A percentile compares a stretch with the other conserved stretches of the same genome.
Evolutionary conservation across 306 rosid species (phyloP).

Genomic region (Sphenostylis stenocarpa): DNA sequence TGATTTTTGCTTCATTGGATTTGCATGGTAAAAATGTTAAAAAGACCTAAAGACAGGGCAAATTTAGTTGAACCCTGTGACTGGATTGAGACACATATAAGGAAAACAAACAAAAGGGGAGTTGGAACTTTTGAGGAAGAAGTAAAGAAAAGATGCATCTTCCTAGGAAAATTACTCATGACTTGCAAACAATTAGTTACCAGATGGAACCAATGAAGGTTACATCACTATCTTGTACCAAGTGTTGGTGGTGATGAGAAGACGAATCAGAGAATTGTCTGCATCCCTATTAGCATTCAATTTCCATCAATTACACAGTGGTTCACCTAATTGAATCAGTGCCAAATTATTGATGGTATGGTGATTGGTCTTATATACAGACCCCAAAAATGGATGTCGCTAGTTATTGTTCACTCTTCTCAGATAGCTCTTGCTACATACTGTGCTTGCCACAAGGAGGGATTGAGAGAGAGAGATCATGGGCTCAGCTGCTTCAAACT

Average conservation of each 20-base stretch:
- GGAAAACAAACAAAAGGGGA: background rate
- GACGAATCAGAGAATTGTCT: conserved; percentile 44
- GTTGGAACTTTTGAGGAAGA: conserved; percentile 16
- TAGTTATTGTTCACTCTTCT: conserved; percentile 27
- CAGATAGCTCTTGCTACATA: conserved; percentile 1
- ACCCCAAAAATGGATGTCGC: conserved; percentile 35
- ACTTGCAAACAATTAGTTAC: conserved; percentile 30
- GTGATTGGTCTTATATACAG: conserved; percentile 36
- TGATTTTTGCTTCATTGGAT: background rate
- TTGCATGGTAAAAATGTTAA: background rate
- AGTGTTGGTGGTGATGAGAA: conserved; percentile 22
- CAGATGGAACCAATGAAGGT: conserved; percentile 25
- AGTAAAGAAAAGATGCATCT: conserved; percentile 17
- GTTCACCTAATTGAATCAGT: conserved; percentile 28
- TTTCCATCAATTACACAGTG: conserved; percentile 12
- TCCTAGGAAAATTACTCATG: background rate
- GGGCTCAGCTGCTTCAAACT: conserved; percentile 25
- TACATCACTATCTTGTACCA: conserved; percentile 32
- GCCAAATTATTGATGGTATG: conserved; percentile 25
- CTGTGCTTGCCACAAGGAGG: conserved; percentile 36
- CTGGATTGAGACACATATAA: background rate
- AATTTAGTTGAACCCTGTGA: background rate
- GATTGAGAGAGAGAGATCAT: conserved; percentile 21
- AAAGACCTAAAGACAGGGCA: background rate
- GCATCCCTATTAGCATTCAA: conserved; percentile 34